Evolutionary conservation across 495 filamentous ascomycete genomes (phyloP), one percentile per base, ranked within the genome.

Genomic region (Lasiosphaeria hispida): DNA sequence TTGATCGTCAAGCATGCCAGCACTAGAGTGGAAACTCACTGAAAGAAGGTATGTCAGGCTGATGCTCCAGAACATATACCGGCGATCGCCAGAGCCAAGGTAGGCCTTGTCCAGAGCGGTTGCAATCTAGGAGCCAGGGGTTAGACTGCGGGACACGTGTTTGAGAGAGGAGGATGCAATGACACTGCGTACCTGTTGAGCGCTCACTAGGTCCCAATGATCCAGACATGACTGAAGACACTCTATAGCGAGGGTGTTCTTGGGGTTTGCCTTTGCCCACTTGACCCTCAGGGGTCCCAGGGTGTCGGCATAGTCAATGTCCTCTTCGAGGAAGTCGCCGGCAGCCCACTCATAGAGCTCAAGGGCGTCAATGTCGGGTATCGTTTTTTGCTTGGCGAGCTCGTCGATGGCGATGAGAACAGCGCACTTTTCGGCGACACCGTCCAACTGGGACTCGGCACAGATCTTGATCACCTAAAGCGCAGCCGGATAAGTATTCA

Each of bases 161-260:
- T 15, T 10, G 9, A 1, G 23, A 10, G 14, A 19, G 7, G 37
- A 11, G 19, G 2, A 36, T 30, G 38, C 3, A 38, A 1, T 5
- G 42, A 15, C 4, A 33, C 35, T 14, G 39, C 39, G 42, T 11
- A 77, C 76, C 69, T 77, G 75, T 58, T 80, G 77, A 14, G 77
- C 76, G 62, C 72, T 76, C 48, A 73, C 72, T 54, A 78, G 74
- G 48, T 80, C 77, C 61, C 72, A 77, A 39, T 72, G 64, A 59
- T 69, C 70, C 40, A 80, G 59, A 55, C 77, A 80, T 7, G 69
- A 53, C 51, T 77, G 70, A 10, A 79, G 67, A 45, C 73, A 80
- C 35, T 66, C 63, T 3, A 66, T 47, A 5, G 70, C 65, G 14
- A 65, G 49, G 23, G 61, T 67, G 55, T 72, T 75, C 56, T 70